Percentiles rank a stretch among this genome's conserved stretches.
Evolutionary conservation across 2,329 filamentous ascomycete genomes (phyloP).

Genomic region (Colletotrichum sp.): DNA sequence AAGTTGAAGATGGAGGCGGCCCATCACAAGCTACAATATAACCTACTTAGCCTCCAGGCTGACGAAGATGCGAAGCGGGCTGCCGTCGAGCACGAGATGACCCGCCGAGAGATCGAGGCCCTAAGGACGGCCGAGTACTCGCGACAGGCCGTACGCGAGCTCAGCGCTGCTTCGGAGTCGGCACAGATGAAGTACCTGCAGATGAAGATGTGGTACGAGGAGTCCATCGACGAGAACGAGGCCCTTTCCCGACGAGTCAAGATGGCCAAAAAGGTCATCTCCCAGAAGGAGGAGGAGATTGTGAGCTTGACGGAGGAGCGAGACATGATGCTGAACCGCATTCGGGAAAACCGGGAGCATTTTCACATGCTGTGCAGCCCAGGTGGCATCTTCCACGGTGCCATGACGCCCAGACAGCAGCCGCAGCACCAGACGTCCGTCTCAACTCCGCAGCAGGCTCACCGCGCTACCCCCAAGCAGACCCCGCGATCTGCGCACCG

Average conservation of each 20-base stretch:
- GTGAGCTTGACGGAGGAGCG: conserved; percentile 76
- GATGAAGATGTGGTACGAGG: conserved; percentile 70
- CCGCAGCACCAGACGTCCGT: conserved; percentile 22
- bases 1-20: conserved; percentile 81
- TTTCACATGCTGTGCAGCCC: conserved; percentile 81
- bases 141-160: conserved; percentile 62
- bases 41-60: conserved; percentile 82
- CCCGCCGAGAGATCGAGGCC: conserved; percentile 85
- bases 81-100: conserved; percentile 90
- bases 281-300: conserved; percentile 78
- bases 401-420: conserved; percentile 63
- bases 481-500: conserved; percentile 49
- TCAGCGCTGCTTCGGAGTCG: conserved; percentile 56
- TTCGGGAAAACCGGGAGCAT: conserved; percentile 88
- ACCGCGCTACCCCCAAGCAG: conserved; percentile 54
- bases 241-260: conserved; percentile 69
- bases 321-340: conserved; percentile 78
- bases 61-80: conserved; percentile 86
- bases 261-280: conserved; percentile 78
- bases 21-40: conserved; percentile 90
- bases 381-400: conserved; percentile 68
- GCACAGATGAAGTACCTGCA: conserved; percentile 63
- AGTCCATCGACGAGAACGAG: conserved; percentile 70
- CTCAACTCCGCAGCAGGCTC: conserved; percentile 49
- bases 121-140: conserved; percentile 77